Evolutionary conservation across 106 monocot genomes (phyloP), one percentile per base, ranked within the genome.

Genomic region (Dendrobium catenatum): DNA sequence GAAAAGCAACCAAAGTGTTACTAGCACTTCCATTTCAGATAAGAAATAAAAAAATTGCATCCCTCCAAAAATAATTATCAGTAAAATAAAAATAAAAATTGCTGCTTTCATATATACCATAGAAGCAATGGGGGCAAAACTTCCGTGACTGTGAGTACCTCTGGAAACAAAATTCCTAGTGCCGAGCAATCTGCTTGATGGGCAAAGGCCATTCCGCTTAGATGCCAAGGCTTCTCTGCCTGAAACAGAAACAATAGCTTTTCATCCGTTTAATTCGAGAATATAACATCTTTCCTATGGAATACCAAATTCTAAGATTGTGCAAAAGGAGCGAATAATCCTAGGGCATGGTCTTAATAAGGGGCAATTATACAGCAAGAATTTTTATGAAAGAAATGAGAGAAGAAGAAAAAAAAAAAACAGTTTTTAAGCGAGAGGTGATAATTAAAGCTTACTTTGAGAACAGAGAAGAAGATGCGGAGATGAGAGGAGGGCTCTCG

Each of bases 101-200:
- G 64, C 64, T 64, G 64, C 64, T 64, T 64, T 64, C 64, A 64
- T 64, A 40, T 27, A 40, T 33, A 72, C 37, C 72, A 72, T 37
- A 15, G 72, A 72, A 40, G 72, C 72, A 72, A 13, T 16, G 72
- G 33, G 1, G 37, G 72, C 13, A 16, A 29, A 13, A 17, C 72
- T 33, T 72, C 31, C 72, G 15, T 72, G 15, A 16, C 72, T 72
- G 29, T 11, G 13, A 40, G 33, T 15, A 37, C 29, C 13, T 72
- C 33, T 37, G 37, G 13, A 8, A 72, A 33, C 72, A 17, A 72
- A 72, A 27, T 16, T 15, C 33, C 37, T 37, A 40, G 33, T 10
- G 37, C 72, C 29, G 20, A 37, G 40, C 10, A 72, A 72, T 72
- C 37, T 33, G 29, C 72, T 3, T 37, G 37, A 40, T 15, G 72